These are phyloP conservation scores for Cephalotrichum gorgonifer DNA, from an alignment of 2,329 filamentous ascomycete species.

Conservation along the genomic window DNA sequence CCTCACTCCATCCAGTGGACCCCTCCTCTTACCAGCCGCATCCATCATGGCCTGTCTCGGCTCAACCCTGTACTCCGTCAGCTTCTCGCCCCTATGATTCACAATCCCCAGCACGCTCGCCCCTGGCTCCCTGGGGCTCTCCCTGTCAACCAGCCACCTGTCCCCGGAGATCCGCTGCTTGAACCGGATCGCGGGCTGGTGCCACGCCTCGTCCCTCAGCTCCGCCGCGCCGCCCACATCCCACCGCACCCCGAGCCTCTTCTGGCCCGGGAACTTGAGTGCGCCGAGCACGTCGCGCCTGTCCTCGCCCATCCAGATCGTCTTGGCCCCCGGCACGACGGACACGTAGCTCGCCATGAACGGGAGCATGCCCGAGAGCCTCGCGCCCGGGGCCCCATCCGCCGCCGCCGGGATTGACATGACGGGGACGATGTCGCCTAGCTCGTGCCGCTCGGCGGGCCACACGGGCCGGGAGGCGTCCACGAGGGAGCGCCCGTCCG, in stretches of 20 bases:
- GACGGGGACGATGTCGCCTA: slow-evolving; percentile 11
- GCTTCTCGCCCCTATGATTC: not conserved
- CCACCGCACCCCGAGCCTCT: slow-evolving; percentile 4
- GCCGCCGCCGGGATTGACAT: slow-evolving; percentile 3
- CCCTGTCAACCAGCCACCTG: not conserved
- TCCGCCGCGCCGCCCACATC: not conserved
- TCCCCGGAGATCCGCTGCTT: not conserved
- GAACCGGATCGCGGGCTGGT: not conserved
- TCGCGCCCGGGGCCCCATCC: not conserved
- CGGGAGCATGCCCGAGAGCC: slow-evolving; percentile 30
- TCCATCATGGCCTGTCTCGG: no score
- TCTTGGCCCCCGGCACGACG: slow-evolving; percentile 23
- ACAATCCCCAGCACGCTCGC: not conserved
- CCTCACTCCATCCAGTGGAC: not conserved
- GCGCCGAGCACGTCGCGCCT: slow-evolving; percentile 31
- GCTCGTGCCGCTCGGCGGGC: slow-evolving; percentile 7
- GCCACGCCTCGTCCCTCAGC: not conserved
- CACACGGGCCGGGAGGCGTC: slow-evolving; percentile 9
- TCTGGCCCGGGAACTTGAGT: slow-evolving; percentile 25
- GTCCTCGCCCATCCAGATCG: slow-evolving; percentile 30
- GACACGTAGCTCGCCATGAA: slow-evolving; percentile 30
- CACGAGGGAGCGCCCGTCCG: slow-evolving; percentile 16
- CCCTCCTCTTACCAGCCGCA: no score
- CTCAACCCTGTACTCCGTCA: not conserved
- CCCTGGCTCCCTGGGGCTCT: not conserved